Evolutionary conservation across 1,284 basidiomycete genomes (phyloP), one percentile per base, ranked within the genome.

Genomic region (Moesziomyces antarcticus): DNA sequence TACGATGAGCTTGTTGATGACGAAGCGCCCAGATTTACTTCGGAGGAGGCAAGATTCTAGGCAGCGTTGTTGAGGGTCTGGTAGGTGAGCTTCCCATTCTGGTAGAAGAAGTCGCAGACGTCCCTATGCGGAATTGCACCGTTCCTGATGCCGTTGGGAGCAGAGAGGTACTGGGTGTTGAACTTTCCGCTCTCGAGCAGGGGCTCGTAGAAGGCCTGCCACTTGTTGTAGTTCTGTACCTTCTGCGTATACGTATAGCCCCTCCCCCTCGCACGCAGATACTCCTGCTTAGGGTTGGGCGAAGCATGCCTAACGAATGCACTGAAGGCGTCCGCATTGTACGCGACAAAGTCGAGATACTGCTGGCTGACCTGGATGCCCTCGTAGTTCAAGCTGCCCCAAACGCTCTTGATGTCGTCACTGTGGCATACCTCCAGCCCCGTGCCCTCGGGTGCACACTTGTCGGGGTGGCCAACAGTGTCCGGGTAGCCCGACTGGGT

Each of bases 171-270:
- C 56, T 66, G 63, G 25, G 63, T 67, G 35, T 54, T 58, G 2
- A 49, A 13, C 13, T 27, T 44, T n/a, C 13, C 20, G 1, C 18
- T 11, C 4, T 48, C 14, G 22, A 68, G 22, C 22, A 64, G 22
- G 16, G 64, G 70, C 21, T 42, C 10, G 1, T 22, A 21, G 54
- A 53, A 73, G 1, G 50, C 44, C 14, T 61, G 40, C 71, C 71
- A 73, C 3, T 46, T 35, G 44, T 64, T 48, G 30, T 24, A n/a
- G 22, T 24, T n/a, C 47, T 57, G 50, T 10, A 68, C 66, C 27
- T 64, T 52, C 3, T 49, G 30, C n/a, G 71, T 73, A 22, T 69
- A 65, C n/a, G 61, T 53, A 42, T 73, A 73, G 5, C 66, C 52
- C 27, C 71, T 22, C 3, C 71, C 71, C 13, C 71, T 44, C 2